Evolutionary conservation across 495 filamentous ascomycete species (phyloP), one percentile per base, ranked within the genome.

Genomic region (Tuber indicum): DNA sequence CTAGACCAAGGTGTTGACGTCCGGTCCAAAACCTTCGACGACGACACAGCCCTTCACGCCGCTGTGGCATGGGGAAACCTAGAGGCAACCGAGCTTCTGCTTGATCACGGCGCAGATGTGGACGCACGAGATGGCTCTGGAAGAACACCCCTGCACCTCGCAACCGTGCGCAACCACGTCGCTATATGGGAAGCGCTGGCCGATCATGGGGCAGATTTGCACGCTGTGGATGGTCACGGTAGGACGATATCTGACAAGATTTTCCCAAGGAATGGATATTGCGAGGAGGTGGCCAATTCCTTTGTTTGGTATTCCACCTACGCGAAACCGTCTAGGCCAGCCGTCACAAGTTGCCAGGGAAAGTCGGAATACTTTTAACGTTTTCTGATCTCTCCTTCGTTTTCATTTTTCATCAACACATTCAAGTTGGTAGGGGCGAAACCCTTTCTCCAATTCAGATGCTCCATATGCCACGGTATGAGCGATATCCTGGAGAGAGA

Each of bases 1-100:
- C 70, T 72, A 21, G 75, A 19, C 41, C 39, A 72, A 52, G 70
- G 75, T 12, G 74, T 41, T n/a, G 32, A 49, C 43, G 9, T 32
- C 45, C 23, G n/a, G 32, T 39, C 8, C 75, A 76, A 36, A 72
- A 41, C 46, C 36, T 21, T n/a, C 0, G 23, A 26, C 26, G 70
- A 44, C 32, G 17, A 72, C 9, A 72, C 46, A 3, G 17, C 70
- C 32, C 70, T 76, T 36, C 45, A 43, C 69, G 14, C 12, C 7
- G 70, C 75, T 41, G 26, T 52, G 3, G 39, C 1, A 12, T 23
- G 44, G 19, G 46, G 36, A 23, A n/a, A 72, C 43, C 36, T 43
- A 42, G 32, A 58, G 26, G 46, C 70, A 36, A 36, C 41, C 62
- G 14, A 43, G 3, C 39, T 75, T 3, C 62, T 49, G 23, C 42